These are phyloP conservation scores for Stropharia rugosoannulata DNA, from an alignment of 768 basidiomycete genomes.

Conservation along the genomic window DNA sequence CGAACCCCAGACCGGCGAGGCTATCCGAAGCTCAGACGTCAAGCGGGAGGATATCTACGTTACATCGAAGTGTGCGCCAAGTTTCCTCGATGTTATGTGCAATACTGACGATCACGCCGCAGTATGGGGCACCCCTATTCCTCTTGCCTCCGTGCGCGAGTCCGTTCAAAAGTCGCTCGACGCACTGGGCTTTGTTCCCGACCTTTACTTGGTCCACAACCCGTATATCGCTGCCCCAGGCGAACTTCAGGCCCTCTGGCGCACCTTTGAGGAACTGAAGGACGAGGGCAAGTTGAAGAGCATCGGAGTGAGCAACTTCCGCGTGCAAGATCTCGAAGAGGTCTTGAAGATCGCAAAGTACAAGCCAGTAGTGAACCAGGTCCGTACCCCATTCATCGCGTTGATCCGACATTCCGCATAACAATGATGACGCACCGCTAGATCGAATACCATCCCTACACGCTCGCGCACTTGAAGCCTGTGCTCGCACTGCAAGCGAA, in stretches of 20 bases:
- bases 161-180: constrained; percentile 45
- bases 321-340: constrained; percentile 40
- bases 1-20: constrained; percentile 41
- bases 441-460: constrained; percentile 38
- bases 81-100: background rate
- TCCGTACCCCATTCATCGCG: constrained; percentile 15
- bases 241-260: constrained; percentile 40
- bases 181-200: constrained; percentile 45
- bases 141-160: constrained; percentile 31
- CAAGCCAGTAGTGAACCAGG: constrained; percentile 56
- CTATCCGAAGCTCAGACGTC: constrained; percentile 30
- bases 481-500: constrained; percentile 32
- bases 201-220: constrained; percentile 55
- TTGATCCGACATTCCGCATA: background rate
- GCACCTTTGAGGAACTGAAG: constrained; percentile 49
- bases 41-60: constrained; percentile 45
- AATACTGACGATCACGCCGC: background rate
- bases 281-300: constrained; percentile 35
- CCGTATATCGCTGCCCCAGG: constrained; percentile 28
- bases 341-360: constrained; percentile 43
- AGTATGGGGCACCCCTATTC: constrained; percentile 17
- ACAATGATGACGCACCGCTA: constrained; percentile 1
- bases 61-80: constrained; percentile 37
- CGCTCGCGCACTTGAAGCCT: constrained; percentile 30
- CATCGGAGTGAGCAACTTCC: constrained; percentile 57